A percentile compares a stretch with the other conserved stretches of the same genome.
Conservation (phyloP, 441 rosid genomes). For the Pelargonium fulgidum region DNA sequence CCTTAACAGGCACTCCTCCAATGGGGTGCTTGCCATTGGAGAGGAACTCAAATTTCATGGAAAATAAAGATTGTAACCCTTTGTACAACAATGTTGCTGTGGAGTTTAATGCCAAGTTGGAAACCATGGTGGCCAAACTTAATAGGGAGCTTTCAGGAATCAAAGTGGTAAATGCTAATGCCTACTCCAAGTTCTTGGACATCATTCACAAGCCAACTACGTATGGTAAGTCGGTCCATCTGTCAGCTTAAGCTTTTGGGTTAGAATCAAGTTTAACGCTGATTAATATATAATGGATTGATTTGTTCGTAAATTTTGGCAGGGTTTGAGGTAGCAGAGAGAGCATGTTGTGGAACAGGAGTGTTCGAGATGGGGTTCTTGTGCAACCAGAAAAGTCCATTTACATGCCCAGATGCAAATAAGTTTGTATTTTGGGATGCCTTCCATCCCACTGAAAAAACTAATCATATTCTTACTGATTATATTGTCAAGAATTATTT, state of each 20-base stretch:
- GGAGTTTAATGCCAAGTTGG: constrained; percentile 47
- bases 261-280: no score
- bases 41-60: constrained; percentile 32
- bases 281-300: no score
- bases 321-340: constrained; percentile 47
- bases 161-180: constrained; percentile 39
- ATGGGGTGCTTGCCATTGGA: constrained; percentile 61
- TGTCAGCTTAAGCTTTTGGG: no score
- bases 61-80: constrained; percentile 29
- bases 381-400: constrained; percentile 35
- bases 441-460: constrained; percentile 51
- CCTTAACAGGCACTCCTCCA: constrained; percentile 51
- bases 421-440: constrained; percentile 64
- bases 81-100: constrained; percentile 41
- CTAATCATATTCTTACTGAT: constrained; percentile 41
- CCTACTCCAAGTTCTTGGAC: constrained; percentile 34
- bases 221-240: constrained; percentile 34
- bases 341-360: constrained; percentile 67
- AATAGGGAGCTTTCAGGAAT: constrained; percentile 42
- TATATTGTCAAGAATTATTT: constrained; percentile 17
- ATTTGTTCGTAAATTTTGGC: constrained; percentile 7
- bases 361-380: constrained; percentile 44
- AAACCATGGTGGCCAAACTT: constrained; percentile 25
- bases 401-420: constrained; percentile 52
- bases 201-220: constrained; percentile 37